Evolutionary conservation across 164 flowering plant species (phyloP).

Genomic region (Magnolia sinica): DNA sequence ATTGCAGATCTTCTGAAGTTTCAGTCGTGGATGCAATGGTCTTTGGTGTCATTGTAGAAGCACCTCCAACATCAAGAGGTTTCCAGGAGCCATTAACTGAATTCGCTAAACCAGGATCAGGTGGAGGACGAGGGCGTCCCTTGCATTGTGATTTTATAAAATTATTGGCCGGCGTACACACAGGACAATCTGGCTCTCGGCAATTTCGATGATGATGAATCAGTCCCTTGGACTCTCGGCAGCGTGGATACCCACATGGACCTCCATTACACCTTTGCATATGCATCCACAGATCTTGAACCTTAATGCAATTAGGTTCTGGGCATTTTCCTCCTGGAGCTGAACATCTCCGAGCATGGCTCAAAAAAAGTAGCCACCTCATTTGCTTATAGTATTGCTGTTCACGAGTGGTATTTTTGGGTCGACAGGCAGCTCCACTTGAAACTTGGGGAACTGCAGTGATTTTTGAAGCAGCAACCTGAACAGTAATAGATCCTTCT

Average conservation of each 20-base stretch:
- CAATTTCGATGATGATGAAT: constrained; percentile 54
- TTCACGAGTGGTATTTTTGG: constrained; percentile 35
- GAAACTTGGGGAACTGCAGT: constrained; percentile 27
- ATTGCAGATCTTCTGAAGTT: constrained; percentile 50
- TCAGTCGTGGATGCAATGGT: constrained; percentile 30
- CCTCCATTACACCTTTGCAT: constrained; percentile 40
- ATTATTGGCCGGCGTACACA: constrained; percentile 62
- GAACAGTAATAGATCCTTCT: constrained; percentile 45
- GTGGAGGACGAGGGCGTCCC: constrained; percentile 25
- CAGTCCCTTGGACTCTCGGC: constrained; percentile 43
- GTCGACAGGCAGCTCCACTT: constrained; percentile 27
- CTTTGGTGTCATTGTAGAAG: constrained; percentile 30
- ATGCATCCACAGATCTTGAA: constrained; percentile 61
- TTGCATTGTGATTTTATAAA: constrained; percentile 29
- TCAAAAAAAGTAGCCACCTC: constrained; percentile 71
- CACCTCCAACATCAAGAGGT: constrained; percentile 36
- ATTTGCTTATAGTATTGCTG: constrained; percentile 42
- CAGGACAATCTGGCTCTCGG: constrained; percentile 53
- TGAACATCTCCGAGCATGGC: constrained; percentile 78
- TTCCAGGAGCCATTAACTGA: constrained; percentile 38
- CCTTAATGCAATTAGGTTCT: constrained; percentile 44
- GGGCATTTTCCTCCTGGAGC: constrained; percentile 76
- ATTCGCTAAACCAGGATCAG: constrained; percentile 30
- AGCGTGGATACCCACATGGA: constrained; percentile 60
- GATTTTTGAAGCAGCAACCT: constrained; percentile 33